Base-by-base conservation (phyloP, 129 eudicot species). In the Chrysanthemum makinoi region DNA sequence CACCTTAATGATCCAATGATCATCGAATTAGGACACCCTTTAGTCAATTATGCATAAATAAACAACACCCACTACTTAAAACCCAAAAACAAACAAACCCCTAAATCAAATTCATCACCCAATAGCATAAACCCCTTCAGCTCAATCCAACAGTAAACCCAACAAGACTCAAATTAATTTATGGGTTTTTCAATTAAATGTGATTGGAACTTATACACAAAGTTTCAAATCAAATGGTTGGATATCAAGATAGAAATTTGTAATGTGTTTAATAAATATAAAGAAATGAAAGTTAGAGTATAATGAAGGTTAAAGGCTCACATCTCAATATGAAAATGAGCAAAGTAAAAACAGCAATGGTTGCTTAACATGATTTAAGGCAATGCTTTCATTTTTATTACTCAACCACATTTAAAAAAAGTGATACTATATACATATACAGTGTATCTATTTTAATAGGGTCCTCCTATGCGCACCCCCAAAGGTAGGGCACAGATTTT, bases 331-430 rank as follows among this genome's bases (percentile, higher is more conserved):
- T 65, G 68, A 30, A 6, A 63, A 33, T 61, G 14, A 51, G 18
- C 10, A 30, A 53, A 19, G 11, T 73, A 79, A 79, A 76, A 80
- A 68, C 69, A 73, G 55, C 73, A 72, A 61, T 56, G 71, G 61
- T 73, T 79, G 82, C 46, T 75, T 77, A 77, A 87, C 89, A 73
- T 65, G 54, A 79, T 85, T 81, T 72, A 82, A 75, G 84, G 85
- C 84, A 82, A 75, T 72, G 84, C 91, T 90, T 85, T 83, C 90
- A 84, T 81, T 74, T 79, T 84, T 77, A 80, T 80, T 76, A 78
- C 82, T 72, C 87, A 85, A 74, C 68, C 66, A 69, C 83, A 78
- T 83, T 80, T 44, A 72, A 78, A 62, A 14, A 26, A 17, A 72
- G 5, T 39, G 5, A 33, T 39, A 75, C 22, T 24, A 65, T 3